Evolutionary conservation across 495 filamentous ascomycete genomes (phyloP).

Genomic region (Aspergillus funiculosus): DNA sequence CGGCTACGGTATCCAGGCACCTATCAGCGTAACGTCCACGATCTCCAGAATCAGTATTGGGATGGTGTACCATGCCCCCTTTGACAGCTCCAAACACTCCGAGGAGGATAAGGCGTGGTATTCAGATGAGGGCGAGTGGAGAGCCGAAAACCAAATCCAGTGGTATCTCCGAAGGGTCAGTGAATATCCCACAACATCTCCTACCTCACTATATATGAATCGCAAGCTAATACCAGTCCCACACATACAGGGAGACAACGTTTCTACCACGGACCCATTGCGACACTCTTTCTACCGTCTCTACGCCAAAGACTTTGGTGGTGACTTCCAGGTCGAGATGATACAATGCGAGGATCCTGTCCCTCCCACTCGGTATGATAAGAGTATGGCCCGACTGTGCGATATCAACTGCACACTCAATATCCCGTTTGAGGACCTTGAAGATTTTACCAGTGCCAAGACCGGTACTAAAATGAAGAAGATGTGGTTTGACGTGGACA

Average conservation of each 20-base stretch:
- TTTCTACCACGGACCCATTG: not conserved
- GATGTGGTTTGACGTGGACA: constrained; percentile 7
- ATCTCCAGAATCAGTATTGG: constrained; percentile 7
- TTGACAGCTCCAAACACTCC: not conserved
- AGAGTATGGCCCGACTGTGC: not conserved
- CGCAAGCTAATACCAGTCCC: not conserved
- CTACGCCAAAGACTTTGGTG: constrained; percentile 2
- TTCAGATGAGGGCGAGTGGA: constrained; percentile 1
- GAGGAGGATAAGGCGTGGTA: constrained; percentile 6
- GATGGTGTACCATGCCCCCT: not conserved
- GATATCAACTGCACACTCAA: constrained; percentile 1
- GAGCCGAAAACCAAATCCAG: constrained; percentile 4
- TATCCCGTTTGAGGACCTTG: not conserved
- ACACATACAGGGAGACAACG: constrained; percentile 1
- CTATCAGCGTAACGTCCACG: constrained; percentile 5
- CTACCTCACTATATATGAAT: not conserved
- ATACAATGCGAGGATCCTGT: constrained; percentile 3
- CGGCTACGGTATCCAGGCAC: not conserved
- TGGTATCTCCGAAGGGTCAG: constrained; percentile 5
- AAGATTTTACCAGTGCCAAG: constrained; percentile 1
- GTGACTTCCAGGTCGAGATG: not conserved
- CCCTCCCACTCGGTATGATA: not conserved
- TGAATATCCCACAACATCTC: not conserved
- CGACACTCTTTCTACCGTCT: constrained; percentile 4
- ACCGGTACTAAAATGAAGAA: constrained; percentile 2